These are phyloP conservation scores for Phytophthora syringae DNA, from an alignment of 352 stramenopile genomes.

Conservation along the genomic window DNA sequence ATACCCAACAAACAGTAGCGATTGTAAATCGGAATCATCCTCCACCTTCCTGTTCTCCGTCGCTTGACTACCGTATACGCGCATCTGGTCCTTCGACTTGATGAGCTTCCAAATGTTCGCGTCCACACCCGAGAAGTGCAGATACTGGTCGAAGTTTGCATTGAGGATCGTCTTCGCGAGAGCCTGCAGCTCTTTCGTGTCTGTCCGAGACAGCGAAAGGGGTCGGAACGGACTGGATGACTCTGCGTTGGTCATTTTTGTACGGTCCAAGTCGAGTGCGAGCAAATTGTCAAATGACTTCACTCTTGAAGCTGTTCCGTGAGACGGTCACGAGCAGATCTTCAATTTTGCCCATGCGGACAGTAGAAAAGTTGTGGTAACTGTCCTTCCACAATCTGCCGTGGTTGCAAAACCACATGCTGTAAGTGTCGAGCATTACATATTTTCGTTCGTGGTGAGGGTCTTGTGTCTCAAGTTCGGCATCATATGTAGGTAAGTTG, in stretches of 20 bases:
- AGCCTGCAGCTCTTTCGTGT: slow-evolving; percentile 25
- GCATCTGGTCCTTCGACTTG: slow-evolving; percentile 30
- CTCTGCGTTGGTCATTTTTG: not conserved
- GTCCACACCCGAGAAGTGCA: slow-evolving; percentile 22
- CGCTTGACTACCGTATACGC: slow-evolving; percentile 14
- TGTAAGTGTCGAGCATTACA: slow-evolving; percentile 1
- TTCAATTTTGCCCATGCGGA: slow-evolving; percentile 28
- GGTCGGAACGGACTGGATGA: slow-evolving; percentile 29
- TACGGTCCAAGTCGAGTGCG: not conserved
- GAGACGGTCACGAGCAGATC: slow-evolving; percentile 4
- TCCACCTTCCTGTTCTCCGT: slow-evolving; percentile 7
- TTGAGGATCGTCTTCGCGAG: slow-evolving; percentile 36
- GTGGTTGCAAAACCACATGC: slow-evolving; percentile 1
- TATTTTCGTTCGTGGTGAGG: not conserved
- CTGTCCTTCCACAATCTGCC: not conserved
- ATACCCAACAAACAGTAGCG: slow-evolving; percentile 30
- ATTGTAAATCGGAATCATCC: slow-evolving; percentile 12
- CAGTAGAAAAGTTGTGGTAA: slow-evolving; percentile 9
- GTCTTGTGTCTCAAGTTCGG: not conserved
- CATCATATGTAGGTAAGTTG: not conserved
- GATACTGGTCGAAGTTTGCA: slow-evolving; percentile 42
- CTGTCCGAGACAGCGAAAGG: slow-evolving; percentile 26
- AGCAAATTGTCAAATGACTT: slow-evolving; percentile 19
- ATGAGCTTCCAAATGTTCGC: slow-evolving; percentile 28
- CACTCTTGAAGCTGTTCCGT: not conserved